A percentile compares a stretch with the other conserved stretches of the same genome.
Evolutionary conservation across 1,284 basidiomycete genomes (phyloP).

Genomic region (Ceratobasidium sp.): DNA sequence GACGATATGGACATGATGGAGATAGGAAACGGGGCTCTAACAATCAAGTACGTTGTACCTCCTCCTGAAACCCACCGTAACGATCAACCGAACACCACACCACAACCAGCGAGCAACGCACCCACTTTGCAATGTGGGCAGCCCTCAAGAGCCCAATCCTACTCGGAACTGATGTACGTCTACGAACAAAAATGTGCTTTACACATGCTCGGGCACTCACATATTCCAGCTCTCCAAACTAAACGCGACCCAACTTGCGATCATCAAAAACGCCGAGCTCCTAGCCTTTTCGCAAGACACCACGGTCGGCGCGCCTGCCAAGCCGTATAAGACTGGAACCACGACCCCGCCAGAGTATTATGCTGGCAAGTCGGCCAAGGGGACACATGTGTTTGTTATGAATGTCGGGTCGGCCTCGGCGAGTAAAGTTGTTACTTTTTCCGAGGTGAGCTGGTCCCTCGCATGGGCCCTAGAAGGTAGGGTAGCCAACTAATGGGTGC

Average conservation of each 20-base stretch:
- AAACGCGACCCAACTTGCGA: conserved; percentile 53
- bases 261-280: conserved; percentile 60
- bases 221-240: conserved; percentile 57
- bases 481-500: background rate
- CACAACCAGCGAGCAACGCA: conserved; percentile 55
- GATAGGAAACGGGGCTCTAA: conserved; percentile 55
- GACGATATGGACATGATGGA: conserved; percentile 67
- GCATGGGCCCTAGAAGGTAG: no score
- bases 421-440: conserved; percentile 47
- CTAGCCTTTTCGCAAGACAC: conserved; percentile 62
- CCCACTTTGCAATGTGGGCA: conserved; percentile 63
- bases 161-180: conserved; percentile 60
- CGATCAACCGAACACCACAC: background rate
- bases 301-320: conserved; percentile 56
- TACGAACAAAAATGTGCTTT: background rate
- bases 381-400: conserved; percentile 62
- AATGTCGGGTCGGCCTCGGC: conserved; percentile 54
- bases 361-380: conserved; percentile 57
- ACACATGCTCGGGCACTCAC: background rate
- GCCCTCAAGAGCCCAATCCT: conserved; percentile 65
- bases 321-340: conserved; percentile 56
- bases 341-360: conserved; percentile 61
- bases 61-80: background rate
- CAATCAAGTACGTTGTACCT: conserved; percentile 49
- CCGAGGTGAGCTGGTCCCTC: background rate